These are phyloP conservation scores for Pythium myriotylum DNA, from an alignment of 352 stramenopile species.

Conservation along the genomic window DNA sequence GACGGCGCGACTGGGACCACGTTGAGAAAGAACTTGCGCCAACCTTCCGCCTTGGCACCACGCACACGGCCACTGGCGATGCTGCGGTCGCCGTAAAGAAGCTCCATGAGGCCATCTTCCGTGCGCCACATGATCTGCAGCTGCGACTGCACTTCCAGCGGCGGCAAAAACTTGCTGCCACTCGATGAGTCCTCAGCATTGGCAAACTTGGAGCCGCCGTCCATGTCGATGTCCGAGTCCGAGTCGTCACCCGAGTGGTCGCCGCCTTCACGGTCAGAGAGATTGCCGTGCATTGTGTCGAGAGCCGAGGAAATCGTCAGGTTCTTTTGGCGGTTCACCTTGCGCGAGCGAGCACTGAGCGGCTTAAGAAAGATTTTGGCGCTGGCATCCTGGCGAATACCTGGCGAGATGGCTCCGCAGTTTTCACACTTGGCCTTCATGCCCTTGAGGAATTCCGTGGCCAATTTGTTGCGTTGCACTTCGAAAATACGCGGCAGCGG, in stretches of 20 bases:
- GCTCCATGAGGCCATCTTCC: slow-evolving; percentile 91
- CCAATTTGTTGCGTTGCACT: slow-evolving; percentile 79
- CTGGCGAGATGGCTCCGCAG: slow-evolving; percentile 95
- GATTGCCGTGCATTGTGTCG: slow-evolving; percentile 77
- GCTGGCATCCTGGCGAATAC: slow-evolving; percentile 96
- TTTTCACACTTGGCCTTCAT: slow-evolving; percentile 96
- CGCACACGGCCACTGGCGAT: slow-evolving; percentile 62
- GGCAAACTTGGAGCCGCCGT: slow-evolving; percentile 42
- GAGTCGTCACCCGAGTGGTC: slow-evolving; percentile 54
- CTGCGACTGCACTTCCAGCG: slow-evolving; percentile 96
- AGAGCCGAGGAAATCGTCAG: slow-evolving; percentile 79
- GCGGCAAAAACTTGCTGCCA: slow-evolving; percentile 93
- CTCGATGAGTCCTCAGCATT: slow-evolving; percentile 64
- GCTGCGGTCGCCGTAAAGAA: slow-evolving; percentile 91
- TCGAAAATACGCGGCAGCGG: slow-evolving; percentile 68
- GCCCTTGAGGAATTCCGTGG: slow-evolving; percentile 90
- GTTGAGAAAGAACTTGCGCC: slow-evolving; percentile 96
- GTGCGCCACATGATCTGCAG: slow-evolving; percentile 95
- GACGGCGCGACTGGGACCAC: slow-evolving; percentile 97
- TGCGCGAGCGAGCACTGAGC: slow-evolving; percentile 77
- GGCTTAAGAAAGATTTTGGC: slow-evolving; percentile 98
- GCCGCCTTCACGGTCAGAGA: slow-evolving; percentile 54
- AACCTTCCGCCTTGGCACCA: slow-evolving; percentile 71
- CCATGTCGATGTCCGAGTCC: slow-evolving; percentile 78
- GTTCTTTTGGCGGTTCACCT: slow-evolving; percentile 84